Conservation (phyloP, 2,329 filamentous ascomycete species). For the Pseudocercospora pini-densiflorae region DNA sequence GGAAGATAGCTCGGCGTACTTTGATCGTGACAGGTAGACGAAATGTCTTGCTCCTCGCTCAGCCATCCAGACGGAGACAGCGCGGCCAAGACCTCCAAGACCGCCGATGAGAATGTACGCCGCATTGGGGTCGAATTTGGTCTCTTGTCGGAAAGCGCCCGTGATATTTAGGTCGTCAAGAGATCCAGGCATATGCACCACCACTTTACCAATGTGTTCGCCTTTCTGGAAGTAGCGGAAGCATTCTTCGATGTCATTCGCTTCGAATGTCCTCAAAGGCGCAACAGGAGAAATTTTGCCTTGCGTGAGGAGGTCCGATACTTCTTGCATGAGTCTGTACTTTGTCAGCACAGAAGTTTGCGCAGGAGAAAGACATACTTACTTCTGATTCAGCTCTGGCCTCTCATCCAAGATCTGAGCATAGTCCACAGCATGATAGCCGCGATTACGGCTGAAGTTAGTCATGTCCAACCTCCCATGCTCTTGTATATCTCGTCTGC, state of each 20-base stretch:
- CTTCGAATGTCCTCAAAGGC: conserved; percentile 10
- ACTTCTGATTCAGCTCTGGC: neutral
- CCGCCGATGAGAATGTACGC: conserved; percentile 33
- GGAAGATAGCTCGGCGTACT: neutral
- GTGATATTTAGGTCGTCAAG: too few relatives aligned
- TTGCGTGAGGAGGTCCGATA: conserved; percentile 1
- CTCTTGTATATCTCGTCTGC: conserved; percentile 27
- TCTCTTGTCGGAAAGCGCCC: too few relatives aligned
- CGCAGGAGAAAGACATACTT: too few relatives aligned
- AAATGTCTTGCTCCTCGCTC: conserved; percentile 26
- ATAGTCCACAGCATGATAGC: conserved; percentile 23
- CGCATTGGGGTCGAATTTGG: conserved; percentile 5
- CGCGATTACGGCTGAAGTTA: conserved; percentile 22
- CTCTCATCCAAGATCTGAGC: neutral
- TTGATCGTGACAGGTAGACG: conserved; percentile 22
- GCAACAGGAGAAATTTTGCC: conserved; percentile 14
- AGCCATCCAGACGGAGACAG: conserved; percentile 28
- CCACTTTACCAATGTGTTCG: conserved; percentile 31
- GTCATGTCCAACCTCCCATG: conserved; percentile 24
- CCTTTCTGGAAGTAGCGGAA: conserved; percentile 28
- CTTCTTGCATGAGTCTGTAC: neutral
- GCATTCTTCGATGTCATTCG: conserved; percentile 13
- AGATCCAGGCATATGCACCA: too few relatives aligned
- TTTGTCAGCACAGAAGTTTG: too few relatives aligned
- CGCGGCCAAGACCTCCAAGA: conserved; percentile 31